A percentile compares a stretch with the other conserved stretches of the same genome.
These are phyloP conservation scores for Tolypocladium guangdongense DNA, from an alignment of 2,329 filamentous ascomycete genomes.

Conservation along the genomic window DNA sequence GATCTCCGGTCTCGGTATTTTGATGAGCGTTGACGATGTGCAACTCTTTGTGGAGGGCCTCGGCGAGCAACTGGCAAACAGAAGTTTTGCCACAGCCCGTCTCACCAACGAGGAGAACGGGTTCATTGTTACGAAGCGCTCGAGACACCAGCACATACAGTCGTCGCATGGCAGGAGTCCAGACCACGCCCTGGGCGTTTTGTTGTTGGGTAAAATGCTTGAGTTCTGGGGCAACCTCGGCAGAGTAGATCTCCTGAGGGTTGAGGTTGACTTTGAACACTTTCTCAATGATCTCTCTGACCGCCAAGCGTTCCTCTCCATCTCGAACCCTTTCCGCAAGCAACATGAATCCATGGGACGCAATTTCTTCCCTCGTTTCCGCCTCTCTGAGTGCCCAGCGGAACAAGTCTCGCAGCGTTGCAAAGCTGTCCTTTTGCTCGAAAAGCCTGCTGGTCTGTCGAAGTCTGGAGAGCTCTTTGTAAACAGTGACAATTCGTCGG, in stretches of 20 bases:
- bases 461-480: conserved; percentile 80
- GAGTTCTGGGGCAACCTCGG: conserved; percentile 44
- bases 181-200: conserved; percentile 62
- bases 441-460: conserved; percentile 87
- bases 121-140: conserved; percentile 82
- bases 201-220: conserved; percentile 31
- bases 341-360: conserved; percentile 90
- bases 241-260: conserved; percentile 59
- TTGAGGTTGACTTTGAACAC: conserved; percentile 83
- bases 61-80: conserved; percentile 82
- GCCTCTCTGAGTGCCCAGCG: conserved; percentile 83
- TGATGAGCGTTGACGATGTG: conserved; percentile 96
- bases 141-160: conserved; percentile 82
- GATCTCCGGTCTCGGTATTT: conserved; percentile 92
- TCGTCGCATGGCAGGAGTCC: conserved; percentile 90
- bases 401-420: conserved; percentile 90
- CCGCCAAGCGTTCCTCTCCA: conserved; percentile 69
- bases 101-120: conserved; percentile 87
- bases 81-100: conserved; percentile 98
- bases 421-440: conserved; percentile 95
- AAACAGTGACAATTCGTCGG: conserved; percentile 81
- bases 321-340: conserved; percentile 92
- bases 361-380: conserved; percentile 78
- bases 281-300: conserved; percentile 79
- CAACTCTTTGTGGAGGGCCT: conserved; percentile 64